These are phyloP conservation scores for Tuber aestivum DNA, from an alignment of 495 filamentous ascomycete species.

Conservation along the genomic window DNA sequence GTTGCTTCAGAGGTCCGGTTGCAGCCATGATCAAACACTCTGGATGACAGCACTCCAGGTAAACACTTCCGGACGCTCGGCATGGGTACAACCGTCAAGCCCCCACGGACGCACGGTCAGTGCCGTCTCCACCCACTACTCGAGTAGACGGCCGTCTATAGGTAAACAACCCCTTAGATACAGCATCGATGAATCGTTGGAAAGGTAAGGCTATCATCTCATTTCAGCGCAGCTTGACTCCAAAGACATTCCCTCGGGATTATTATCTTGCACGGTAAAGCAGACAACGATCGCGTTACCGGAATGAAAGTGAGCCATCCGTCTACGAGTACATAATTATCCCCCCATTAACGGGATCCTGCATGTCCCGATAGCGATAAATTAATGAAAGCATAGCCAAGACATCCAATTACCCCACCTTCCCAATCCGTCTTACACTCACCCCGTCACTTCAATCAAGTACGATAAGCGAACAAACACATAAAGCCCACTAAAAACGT, in stretches of 20 bases:
- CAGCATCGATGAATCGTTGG: background rate
- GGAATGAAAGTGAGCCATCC: too few relatives aligned
- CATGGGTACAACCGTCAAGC: too few relatives aligned
- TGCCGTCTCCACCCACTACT: too few relatives aligned
- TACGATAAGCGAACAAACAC: background rate
- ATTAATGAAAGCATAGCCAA: background rate
- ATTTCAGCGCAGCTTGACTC: background rate
- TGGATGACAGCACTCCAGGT: too few relatives aligned
- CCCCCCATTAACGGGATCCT: background rate
- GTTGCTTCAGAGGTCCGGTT: too few relatives aligned
- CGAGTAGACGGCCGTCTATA: too few relatives aligned
- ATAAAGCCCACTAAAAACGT: background rate
- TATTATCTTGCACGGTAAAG: background rate
- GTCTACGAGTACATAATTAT: too few relatives aligned
- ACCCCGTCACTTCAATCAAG: background rate
- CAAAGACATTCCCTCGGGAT: background rate
- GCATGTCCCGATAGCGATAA: background rate
- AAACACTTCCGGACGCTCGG: too few relatives aligned
- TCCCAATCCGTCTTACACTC: background rate
- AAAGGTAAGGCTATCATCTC: background rate
- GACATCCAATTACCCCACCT: background rate
- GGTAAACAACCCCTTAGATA: background rate
- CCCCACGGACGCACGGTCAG: too few relatives aligned
- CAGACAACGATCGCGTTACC: background rate
- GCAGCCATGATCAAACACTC: too few relatives aligned